Evolutionary conservation across 2,329 filamentous ascomycete genomes (phyloP), one percentile per base, ranked within the genome.

Genomic region (Hansfordia pulvinata): DNA sequence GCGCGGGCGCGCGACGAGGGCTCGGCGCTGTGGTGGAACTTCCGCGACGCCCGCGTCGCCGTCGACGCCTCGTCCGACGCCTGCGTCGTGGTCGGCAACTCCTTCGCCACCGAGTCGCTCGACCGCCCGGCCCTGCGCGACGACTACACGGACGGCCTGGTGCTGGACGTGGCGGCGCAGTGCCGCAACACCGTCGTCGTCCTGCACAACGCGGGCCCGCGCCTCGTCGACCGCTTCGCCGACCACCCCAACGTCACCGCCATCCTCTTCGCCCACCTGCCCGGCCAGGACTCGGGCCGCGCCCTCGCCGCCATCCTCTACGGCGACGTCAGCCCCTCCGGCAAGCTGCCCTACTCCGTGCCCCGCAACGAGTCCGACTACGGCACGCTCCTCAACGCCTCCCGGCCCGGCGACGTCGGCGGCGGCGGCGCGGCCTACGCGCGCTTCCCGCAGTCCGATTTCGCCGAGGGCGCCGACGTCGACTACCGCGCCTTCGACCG

Each of bases 281-380:
- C 78, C 1, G 78, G 78, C 17, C 72, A 84, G 42, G 76, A 86
- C 51, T 79, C 69, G 37, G 80, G 80, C 8, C 83, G 83, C 42
- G 67, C 76, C 3, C 67, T 85, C 24, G 73, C 74, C 3, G 79
- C 85, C 42, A 60, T 85, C 13, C 62, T 85, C 6, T 85, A 81
- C 47, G 80, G 80, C 26, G 42, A 47, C 5, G 44, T 47, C 1
- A 47, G 43, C 22, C 60, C 60, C 8, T 56, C 49, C 8, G 60
- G 60, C 14, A 62, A 62, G 42, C 45, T 65, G 24, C 56, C 58
- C 1, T 65, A 63, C 43, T 67, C 63, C 3, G 66, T 69, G 28
- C 63, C 54, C 22, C 63, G 63, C 44, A 41, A 44, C 3, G 39
- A 47, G 2, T 38, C 32, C 6, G 64, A 69, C 37, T 69, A 68